Base-by-base conservation (phyloP, 106 monocot species). In the Allium sativum region DNA sequence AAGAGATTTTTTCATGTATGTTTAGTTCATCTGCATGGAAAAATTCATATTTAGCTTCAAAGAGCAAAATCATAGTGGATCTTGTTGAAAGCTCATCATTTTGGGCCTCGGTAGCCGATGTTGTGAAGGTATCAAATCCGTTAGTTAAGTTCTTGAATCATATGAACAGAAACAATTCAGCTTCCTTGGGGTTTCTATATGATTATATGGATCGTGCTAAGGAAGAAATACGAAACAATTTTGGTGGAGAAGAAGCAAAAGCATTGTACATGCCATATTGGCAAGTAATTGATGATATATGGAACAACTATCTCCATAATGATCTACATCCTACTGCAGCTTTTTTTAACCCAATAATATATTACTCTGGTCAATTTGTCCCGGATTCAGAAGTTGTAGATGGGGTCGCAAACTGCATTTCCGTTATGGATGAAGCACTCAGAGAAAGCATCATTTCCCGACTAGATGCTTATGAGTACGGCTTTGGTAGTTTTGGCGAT, bases 131-230 rank as follows among this genome's bases (percentile, higher is more conserved):
- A 56, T 79, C 84, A 20, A 44, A 68, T 40, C 87, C 92, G 9
- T 53, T 92, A 10, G 21, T 92, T 70, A 18, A 68, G 53, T 58
- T 92, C 60, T 31, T 82, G 67, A 65, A 69, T 58, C 47, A 65
- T 21, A 69, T 87, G 20, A 58, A 71, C 68, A 70, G 71, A 45
- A 20, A 57, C 48, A 72, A 79, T 65, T 66, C 70, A 57, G 57
- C 76, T 44, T 73, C 83, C 22, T 70, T 92, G 68, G 87, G 87
- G 20, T 62, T 77, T 67, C 68, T 92, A 64, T 92, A 92, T 79
- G 83, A 92, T 72, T 71, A 84, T 6, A 80, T 92, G 84, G 92
- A 92, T 73, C 44, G 52, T 7, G 84, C 92, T 44, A 92, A 92
- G 56, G 87, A 84, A 65, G 59, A 16, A 22, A 87, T 92, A 56